Base-by-base conservation (phyloP, 495 filamentous ascomycete genomes). In the Aspergillus nanangensis region DNA sequence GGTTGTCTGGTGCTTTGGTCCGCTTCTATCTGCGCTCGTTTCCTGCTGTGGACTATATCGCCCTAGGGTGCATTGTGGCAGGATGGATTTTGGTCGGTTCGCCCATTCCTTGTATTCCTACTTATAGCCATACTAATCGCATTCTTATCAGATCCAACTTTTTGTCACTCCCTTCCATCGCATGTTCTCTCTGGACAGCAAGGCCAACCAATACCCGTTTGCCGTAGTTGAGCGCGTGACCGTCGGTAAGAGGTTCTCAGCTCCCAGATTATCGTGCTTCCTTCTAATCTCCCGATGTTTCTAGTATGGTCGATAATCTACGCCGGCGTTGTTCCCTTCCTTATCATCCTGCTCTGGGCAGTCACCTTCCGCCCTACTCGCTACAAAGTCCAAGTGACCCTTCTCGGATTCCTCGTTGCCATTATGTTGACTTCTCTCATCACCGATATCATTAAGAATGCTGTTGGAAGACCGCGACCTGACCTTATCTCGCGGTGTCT, bases 401-500 rank as follows among this genome's bases (percentile, higher is more conserved):
- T 93, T 22, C 79, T 99, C 3, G 87, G 88, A 4, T 77, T 97
- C 25, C 64, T 82, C 14, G 87, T 90, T 45, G 78, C 86, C 39
- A 60, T 96, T 15, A 76, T 89, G 62, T 74, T 96, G 15, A 84
- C 88, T 2, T 75, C 79, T 2, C 83, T 96, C 61, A 70, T 97
- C 8, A 96, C 94, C 41, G 94, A 97, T 55, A 68, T 92, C 0
- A 74, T 97, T 47, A 99, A 99, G 58, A 96, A 97, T 60, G 77
- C 82, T 0, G 88, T 95, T 32, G 93, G 93, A 14, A 76, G 94
- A 14, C 91, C 94, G 15, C 81, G 93, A 5, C 93, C 93, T 5
- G 93, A 99, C 60, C 67, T 98, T 10, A 80, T 98, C 25, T 80
- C 83, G 3, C 82, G 93, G n/a, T 98, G 93, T 66, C 81, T 86